These are phyloP conservation scores for Aspergillus vadensis DNA, from an alignment of 2,329 filamentous ascomycete genomes.

Conservation along the genomic window DNA sequence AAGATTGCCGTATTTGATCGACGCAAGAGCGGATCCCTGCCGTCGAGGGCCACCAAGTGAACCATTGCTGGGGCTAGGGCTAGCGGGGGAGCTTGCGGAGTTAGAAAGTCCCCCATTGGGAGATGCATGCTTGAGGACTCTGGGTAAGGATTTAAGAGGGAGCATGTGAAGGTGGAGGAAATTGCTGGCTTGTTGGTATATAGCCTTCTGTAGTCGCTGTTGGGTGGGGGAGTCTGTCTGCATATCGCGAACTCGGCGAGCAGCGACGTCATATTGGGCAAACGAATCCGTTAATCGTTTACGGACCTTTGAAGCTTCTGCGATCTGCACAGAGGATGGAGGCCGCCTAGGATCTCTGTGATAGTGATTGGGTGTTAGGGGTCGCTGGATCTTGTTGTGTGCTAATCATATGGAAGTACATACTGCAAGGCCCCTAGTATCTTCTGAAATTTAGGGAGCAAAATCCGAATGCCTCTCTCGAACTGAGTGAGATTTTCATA, in stretches of 20 bases:
- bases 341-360: constrained; percentile 63
- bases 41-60: constrained; percentile 30
- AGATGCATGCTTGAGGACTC: constrained; percentile 64
- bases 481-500: constrained; percentile 86
- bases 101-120: constrained; percentile 48
- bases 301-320: constrained; percentile 85
- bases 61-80: constrained; percentile 22
- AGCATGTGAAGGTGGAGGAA: constrained; percentile 92
- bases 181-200: constrained; percentile 77
- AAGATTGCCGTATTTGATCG: constrained; percentile 60
- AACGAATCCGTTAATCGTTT: constrained; percentile 88
- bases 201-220: constrained; percentile 72
- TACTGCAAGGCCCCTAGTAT: constrained; percentile 71
- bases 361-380: neutral
- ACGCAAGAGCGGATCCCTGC: constrained; percentile 53
- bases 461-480: constrained; percentile 77
- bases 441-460: constrained; percentile 83
- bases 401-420: constrained; percentile 19
- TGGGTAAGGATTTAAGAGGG: constrained; percentile 74
- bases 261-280: constrained; percentile 80
- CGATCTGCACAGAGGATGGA: constrained; percentile 69
- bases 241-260: constrained; percentile 77
- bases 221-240: constrained; percentile 73
- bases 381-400: neutral
- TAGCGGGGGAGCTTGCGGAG: constrained; percentile 26